phyloP scores from a whole-genome alignment of 257 asterid species.

The Osmanthus fragrans region DNA sequence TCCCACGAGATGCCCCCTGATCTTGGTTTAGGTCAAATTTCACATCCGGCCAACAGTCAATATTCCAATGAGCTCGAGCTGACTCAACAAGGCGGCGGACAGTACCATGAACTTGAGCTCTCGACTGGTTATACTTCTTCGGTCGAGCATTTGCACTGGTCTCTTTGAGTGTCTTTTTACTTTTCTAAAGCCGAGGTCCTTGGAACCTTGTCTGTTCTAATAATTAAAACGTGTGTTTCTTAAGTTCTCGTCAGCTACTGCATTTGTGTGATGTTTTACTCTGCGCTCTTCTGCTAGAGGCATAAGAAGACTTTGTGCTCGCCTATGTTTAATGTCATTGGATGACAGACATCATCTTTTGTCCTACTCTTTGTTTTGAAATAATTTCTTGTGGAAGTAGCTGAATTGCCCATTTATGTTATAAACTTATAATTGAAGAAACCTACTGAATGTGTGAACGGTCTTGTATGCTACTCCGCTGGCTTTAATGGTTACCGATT shows the following conservation, averaged over 20 bases:
- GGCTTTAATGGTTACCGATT: not conserved
- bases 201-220: not conserved
- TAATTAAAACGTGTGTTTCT: not conserved
- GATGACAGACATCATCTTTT: not conserved
- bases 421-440: no score
- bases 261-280: not conserved
- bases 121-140: conserved; percentile 63
- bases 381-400: not conserved
- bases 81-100: conserved; percentile 54
- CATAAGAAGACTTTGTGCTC: not conserved
- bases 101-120: conserved; percentile 50
- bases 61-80: conserved; percentile 54
- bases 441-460: not conserved
- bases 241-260: not conserved
- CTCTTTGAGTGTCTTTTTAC: conserved; percentile 38
- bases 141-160: conserved; percentile 67
- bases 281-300: not conserved
- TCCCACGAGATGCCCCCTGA: conserved; percentile 50
- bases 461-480: no score
- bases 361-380: not conserved
- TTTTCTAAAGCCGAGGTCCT: not conserved
- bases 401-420: not conserved
- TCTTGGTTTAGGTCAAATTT: conserved; percentile 54
- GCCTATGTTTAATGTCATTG: not conserved
- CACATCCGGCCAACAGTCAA: conserved; percentile 41